Evolutionary conservation across 2,329 filamentous ascomycete genomes (phyloP), one percentile per base, ranked within the genome.

Genomic region (Fusarium decemcellulare): DNA sequence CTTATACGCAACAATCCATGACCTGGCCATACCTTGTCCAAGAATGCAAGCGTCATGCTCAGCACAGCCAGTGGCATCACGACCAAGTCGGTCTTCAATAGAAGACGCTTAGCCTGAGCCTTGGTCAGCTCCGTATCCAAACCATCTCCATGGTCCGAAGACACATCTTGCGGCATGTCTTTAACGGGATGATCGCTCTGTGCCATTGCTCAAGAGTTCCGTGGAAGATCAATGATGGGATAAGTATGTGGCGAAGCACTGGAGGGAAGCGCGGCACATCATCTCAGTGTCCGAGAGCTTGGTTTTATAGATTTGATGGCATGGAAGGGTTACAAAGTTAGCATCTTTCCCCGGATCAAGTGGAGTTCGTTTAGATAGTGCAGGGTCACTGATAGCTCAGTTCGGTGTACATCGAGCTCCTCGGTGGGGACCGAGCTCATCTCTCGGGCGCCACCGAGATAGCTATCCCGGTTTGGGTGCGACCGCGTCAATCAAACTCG

Each of bases 51-150:
- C 16, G 66, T 68, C 66, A 67, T 68, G 27, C 59, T 64, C 11
- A 68, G 15, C 9, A 67, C 36, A 12, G 59, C 63, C 39, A 68
- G 37, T 2, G 63, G 63, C 66, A 67, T 68, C 11, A 67, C 63
- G 2, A 68, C 66, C 23, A 68, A 36, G 27, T 68, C 66, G 2
- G 66, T 68, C 44, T 68, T 68, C 40, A 67, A 32, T 8, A 67
- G 40, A 2, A 67, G 55, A 9, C 63, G 59, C 18, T 56, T 63
- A 8, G 65, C 65, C 9, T 61, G 58, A 1, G 50, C 55, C 29
- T 60, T 59, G 47, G 37, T 63, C 23, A 68, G 4, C 18, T 56
- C 43, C 12, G 32, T 40, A 39, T 37, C 39, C 2, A 18, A 37
- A 5, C 47, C 47, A 34, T 50, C 47, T 18, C 16, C 47, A 10